Evolutionary conservation across 2,329 filamentous ascomycete species (phyloP), one percentile per base, ranked within the genome.

Genomic region (Monosporascus sp.): DNA sequence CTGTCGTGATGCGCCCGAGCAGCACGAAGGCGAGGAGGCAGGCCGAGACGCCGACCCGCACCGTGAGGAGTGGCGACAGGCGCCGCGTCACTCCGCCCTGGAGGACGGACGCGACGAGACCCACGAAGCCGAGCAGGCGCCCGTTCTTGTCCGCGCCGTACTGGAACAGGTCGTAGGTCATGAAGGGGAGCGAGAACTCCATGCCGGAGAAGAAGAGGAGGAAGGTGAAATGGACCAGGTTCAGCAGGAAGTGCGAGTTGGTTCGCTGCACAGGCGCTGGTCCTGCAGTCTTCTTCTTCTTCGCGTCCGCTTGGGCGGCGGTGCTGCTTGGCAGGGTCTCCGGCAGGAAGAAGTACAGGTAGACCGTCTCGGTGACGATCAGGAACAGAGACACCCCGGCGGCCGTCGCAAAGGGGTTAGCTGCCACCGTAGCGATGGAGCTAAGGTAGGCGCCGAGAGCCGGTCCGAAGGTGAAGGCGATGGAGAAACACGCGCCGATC

Each of bases 201-300:
- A 99, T 93, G 56, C 94, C 94, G 2, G 90, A 96, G 74, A 99
- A 99, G 73, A 96, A 96, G 14, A 99, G 84, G 55, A 99, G 85
- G 71, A 99, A 99, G 47, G 87, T 74, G 65, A 97, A 88, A 71
- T 99, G 94, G 0, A 90, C 86, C 1, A 87, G 73, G 68, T 97
- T 97, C 47, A 99, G 83, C 14, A 96, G 69, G 31, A 83, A 73
- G 61, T 94, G 90, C 3, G 88, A 90, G 72, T 97, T 97, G 3
- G 90, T 96, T 54, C 88, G 78, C 62, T 74, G 72, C 24, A 70
- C 62, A 5, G 59, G 63, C 37, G 60, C 59, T 25, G 60, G 57
- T 27, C 58, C 57, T 22, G 59, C 49, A 18, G 54, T 20, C 39
- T 51, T 56, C n/a, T 50, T 56, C n/a, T 50, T 54, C 48, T 62